Evolutionary conservation across 768 basidiomycete genomes (phyloP), one percentile per base, ranked within the genome.

Genomic region (Mycena alexandri): DNA sequence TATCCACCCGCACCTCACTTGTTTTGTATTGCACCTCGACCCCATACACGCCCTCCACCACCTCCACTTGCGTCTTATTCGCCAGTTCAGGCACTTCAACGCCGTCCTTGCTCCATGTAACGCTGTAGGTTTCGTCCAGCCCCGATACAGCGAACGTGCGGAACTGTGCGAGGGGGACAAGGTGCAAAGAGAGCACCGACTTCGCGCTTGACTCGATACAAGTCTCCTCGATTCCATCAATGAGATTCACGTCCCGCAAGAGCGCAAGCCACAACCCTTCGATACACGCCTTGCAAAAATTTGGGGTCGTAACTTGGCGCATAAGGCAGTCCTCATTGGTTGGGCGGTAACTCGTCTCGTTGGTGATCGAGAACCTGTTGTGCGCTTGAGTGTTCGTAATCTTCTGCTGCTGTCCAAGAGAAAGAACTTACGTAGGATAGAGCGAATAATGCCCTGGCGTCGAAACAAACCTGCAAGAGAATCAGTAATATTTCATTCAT

Each of bases 321-420:
- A 94, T 94, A 52, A 94, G 86, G 74, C 93, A 94, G 75, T 89
- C 90, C 66, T 92, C 89, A 69, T 93, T 92, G 3, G 93, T 94
- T 5, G 93, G 93, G n/a, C 93, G 86, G 77, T 91, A 94, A 4
- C 86, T 85, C 0, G 90, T 93, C 57, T 77, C 75, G 71, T 93
- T 92, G 43, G 80, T 75, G 38, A 89, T 82, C 0, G 90, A 91
- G 74, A 85, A 93, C 21, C 91, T 92, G 67, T 21, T 7, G 25
- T 3, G 8, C 29, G 47, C n/a, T 60, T 33, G 48, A 0, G 33
- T 12, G 16, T 43, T 36, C 22, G 33, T 1, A 56, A 21, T 29
- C 33, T 14, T 14, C 12, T 22, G 24, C 34, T 48, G 19, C n/a
- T n/a, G n/a, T 7, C 29, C 29, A 29, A 29, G 29, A 29, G 38